Evolutionary conservation across 192 early-diverging fungal species (phyloP), one percentile per base, ranked within the genome.

Genomic region (Coemansia sp.): DNA sequence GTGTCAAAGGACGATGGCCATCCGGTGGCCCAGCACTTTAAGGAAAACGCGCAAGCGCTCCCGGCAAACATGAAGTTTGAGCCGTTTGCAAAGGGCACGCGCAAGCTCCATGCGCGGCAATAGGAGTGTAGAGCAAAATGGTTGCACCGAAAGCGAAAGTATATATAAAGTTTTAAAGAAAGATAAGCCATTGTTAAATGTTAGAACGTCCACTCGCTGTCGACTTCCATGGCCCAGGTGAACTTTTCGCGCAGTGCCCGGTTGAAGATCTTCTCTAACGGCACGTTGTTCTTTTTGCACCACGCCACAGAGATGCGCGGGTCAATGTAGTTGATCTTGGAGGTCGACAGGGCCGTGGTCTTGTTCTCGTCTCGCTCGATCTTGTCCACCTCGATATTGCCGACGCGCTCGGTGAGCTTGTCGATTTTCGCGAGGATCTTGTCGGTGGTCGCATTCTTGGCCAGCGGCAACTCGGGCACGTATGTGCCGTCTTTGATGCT

Each of bases 281-380:
- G 94, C 4, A 99, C 95, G 58, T 90, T 79, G 70, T 92, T 77
- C 69, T 94, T 94, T 59, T 89, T 84, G 79, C 94, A 94, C 97
- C 97, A 99, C 14, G 93, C 92, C 8, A 89, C 88, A 1, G 94
- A 93, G 54, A 99, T 99, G 37, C 97, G 89, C 36, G 97, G 97
- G 70, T 99, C 97, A 61, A 98, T 95, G 83, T 99, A 99, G 83
- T 99, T 99, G 79, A 95, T 91, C 84, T 98, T 98, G 32, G 96
- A 97, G 2, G 97, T 99, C 19, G 95, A 90, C 65, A 99, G 80
- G 0, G 97, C 93, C 14, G 95, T 97, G 38, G 92, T 90, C 81
- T 97, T 99, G 85, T 94, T 96, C 63, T 97, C 95, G 70, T 99
- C 96, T 92, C 94, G 96, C 71, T 97, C 97, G 7, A 90, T 86